A percentile compares a stretch with the other conserved stretches of the same genome.
These are phyloP conservation scores for Halophytophthora batemanensis DNA, from an alignment of 352 stramenopile genomes.

Conservation along the genomic window DNA sequence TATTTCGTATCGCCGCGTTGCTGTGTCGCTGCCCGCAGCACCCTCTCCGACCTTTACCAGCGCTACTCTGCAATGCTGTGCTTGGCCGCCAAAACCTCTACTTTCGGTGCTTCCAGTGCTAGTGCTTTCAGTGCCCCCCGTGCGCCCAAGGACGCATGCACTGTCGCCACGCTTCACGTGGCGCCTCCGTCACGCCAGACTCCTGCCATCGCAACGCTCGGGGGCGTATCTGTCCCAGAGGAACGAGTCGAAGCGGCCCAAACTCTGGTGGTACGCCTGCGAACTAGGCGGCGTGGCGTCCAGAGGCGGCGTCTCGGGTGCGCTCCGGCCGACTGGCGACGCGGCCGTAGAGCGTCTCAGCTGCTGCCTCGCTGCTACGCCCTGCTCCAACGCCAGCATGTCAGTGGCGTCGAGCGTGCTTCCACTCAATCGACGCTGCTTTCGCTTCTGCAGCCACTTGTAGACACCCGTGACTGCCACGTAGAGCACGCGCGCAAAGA, in stretches of 20 bases:
- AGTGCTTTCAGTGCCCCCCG: no score
- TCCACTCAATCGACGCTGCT: slow-evolving; percentile 4
- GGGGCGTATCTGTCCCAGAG: not conserved
- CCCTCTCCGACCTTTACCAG: no score
- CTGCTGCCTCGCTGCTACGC: slow-evolving; percentile 9
- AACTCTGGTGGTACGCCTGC: slow-evolving; percentile 15
- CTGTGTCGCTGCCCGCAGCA: no score
- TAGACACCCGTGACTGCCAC: slow-evolving; percentile 14
- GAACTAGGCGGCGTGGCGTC: slow-evolving; percentile 15
- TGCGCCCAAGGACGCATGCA: no score
- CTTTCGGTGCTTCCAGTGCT: no score
- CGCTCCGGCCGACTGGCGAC: not conserved
- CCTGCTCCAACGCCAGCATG: slow-evolving; percentile 14
- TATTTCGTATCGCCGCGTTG: no score
- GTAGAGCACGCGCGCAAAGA: slow-evolving; percentile 42
- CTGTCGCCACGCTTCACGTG: not conserved
- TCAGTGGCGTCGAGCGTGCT: slow-evolving; percentile 5
- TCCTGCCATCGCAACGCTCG: not conserved
- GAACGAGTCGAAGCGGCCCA: slow-evolving; percentile 5
- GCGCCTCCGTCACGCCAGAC: slow-evolving; percentile 5
- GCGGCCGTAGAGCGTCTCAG: not conserved
- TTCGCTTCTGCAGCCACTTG: slow-evolving; percentile 20
- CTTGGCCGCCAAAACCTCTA: no score
- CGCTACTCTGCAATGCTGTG: no score
- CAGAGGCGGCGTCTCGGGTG: slow-evolving; percentile 10